A percentile compares a stretch with the other conserved stretches of the same genome.
Conservation (phyloP, 768 basidiomycete genomes). For the Tulasnella sp. region DNA sequence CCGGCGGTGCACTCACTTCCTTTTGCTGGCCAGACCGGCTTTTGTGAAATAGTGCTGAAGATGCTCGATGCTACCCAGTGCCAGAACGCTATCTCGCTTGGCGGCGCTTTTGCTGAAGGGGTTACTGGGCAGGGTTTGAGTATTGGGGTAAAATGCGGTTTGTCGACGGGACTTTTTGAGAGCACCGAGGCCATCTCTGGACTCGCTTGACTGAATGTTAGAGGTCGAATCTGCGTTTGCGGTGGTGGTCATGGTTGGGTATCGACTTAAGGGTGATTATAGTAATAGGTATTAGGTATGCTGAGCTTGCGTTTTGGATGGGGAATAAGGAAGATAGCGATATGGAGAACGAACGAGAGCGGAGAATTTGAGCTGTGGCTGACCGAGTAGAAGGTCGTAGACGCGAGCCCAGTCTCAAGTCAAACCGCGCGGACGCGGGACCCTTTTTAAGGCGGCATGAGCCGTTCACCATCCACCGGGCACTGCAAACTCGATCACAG, state of each 20-base stretch:
- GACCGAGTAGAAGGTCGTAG: slow-evolving; percentile 1
- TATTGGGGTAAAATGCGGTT: slow-evolving; percentile 73
- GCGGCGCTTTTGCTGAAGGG: slow-evolving; percentile 88
- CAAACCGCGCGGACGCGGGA: neutral
- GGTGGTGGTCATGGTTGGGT: neutral
- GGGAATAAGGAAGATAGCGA: neutral
- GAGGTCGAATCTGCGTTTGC: neutral
- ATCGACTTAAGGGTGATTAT: neutral
- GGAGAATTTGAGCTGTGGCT: neutral
- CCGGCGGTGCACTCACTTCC: slow-evolving; percentile 51
- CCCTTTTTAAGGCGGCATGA: neutral
- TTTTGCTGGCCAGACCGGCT: slow-evolving; percentile 69
- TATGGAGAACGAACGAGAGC: neutral
- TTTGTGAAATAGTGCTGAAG: slow-evolving; percentile 94
- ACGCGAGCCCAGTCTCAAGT: neutral
- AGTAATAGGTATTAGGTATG: neutral
- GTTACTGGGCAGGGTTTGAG: slow-evolving; percentile 73
- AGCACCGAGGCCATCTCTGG: neutral
- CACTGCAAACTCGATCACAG: neutral
- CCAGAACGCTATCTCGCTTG: slow-evolving; percentile 90
- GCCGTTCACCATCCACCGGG: neutral
- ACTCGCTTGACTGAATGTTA: neutral
- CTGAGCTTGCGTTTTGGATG: neutral
- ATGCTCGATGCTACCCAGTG: slow-evolving; percentile 92
- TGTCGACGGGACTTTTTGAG: slow-evolving; percentile 46